Base-by-base conservation (phyloP, 257 asterid genomes). In the Plantago ovata region DNA sequence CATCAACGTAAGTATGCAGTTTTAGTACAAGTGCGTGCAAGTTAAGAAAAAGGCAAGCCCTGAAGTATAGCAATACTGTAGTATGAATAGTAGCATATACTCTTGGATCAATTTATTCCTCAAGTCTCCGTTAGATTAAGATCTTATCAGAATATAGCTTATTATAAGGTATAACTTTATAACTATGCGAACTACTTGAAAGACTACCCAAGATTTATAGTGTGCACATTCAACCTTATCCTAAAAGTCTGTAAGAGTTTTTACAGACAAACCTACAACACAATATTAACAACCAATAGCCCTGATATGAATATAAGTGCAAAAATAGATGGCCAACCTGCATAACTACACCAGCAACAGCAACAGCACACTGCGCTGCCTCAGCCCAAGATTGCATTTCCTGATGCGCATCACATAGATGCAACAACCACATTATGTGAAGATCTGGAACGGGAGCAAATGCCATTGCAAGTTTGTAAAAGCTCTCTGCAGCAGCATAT, bases 371-470 rank as follows among this genome's bases (percentile, higher is more conserved):
- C 72, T 93, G 84, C 10, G 98, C 98, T 62, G 98, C 97, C 83
- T 93, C 98, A 76, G 97, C 98, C 98, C 98, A 93, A 58, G 98
- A 93, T 70, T 89, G 97, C 98, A 93, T 93, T 80, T 93, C 98
- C 77, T 93, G 98, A 85, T 93, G 98, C 7, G 98, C 98, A 68
- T 93, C 98, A 44, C 98, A 93, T 48, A 93, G 79, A 72, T 93
- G 98, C 70, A 89, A 73, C 67, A 93, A 69, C 98, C 98, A 93
- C 98, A 93, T 93, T 60, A 93, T 93, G 70, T 93, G 97, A 57
- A 93, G 97, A 81, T 93, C 98, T 8, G 98, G 98, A 44, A 93
- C 98, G 57, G 97, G 97, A 47, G 98, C 94, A 79, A 93, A 93
- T 46, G 98, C 95, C 96, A 89, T 84, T 8, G 95, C 98, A 61